phyloP scores from a whole-genome alignment of 1,284 basidiomycete genomes.

The Schizophyllum commune region DNA sequence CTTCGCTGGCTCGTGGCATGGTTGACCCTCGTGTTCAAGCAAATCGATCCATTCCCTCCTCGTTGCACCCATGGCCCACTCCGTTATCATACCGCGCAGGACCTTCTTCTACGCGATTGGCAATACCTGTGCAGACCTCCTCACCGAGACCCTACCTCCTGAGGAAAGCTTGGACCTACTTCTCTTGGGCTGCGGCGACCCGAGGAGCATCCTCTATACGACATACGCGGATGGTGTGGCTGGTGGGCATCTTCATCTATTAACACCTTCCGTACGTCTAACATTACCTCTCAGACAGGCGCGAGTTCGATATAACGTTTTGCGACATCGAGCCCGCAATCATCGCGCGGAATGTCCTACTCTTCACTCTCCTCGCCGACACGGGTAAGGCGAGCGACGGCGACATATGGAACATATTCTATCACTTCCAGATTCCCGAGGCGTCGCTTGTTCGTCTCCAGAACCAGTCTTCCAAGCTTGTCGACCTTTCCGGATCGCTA shows the following conservation, averaged over 20 bases:
- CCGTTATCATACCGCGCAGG: constrained; percentile 21
- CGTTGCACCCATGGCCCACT: constrained; percentile 26
- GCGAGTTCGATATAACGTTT: constrained; percentile 38
- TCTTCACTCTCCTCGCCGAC: constrained; percentile 24
- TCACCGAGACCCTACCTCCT: constrained; percentile 29
- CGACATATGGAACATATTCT: constrained; percentile 37
- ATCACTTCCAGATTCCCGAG: constrained; percentile 31
- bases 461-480: constrained; percentile 28
- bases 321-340: constrained; percentile 37
- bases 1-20: not conserved
- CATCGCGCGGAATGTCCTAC: constrained; percentile 17
- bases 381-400: constrained; percentile 8
- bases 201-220: constrained; percentile 35
- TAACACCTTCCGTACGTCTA: not conserved
- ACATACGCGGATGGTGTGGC: constrained; percentile 17
- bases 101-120: constrained; percentile 36
- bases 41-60: not conserved
- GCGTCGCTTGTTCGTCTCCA: constrained; percentile 20
- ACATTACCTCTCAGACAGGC: constrained; percentile 15
- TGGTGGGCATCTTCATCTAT: constrained; percentile 1
- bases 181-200: constrained; percentile 37
- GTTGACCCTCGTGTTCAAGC: not conserved
- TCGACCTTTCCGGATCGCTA: constrained; percentile 11
- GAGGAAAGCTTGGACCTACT: constrained; percentile 29
- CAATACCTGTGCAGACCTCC: constrained; percentile 32